Base-by-base conservation (phyloP, 2,329 filamentous ascomycete genomes). In the Phialocephala subalpina region DNA sequence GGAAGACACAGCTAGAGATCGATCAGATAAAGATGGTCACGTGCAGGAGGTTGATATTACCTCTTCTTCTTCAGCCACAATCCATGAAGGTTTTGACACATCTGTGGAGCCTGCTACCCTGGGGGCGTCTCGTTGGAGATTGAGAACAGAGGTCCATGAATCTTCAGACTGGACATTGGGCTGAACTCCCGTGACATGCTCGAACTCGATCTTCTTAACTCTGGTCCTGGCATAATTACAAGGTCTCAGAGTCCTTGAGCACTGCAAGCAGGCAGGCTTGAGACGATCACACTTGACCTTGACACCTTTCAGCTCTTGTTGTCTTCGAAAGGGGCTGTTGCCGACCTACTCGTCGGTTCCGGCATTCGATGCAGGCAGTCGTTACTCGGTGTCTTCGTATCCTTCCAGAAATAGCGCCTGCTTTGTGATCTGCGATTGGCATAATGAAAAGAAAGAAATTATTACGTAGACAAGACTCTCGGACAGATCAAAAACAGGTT, bases 201-300 rank as follows among this genome's bases (percentile, higher is more conserved):
- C 20, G 18, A 60, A 52, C 16, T 22, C 42, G 29, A 52, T 18
- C 29, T 20, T 52, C 25, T 25, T 29, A 5, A 6, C 20, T 33
- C n/a, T 29, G 5, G 12, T 42, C 35, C 29, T 42, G 40, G 8
- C 11, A 25, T 60, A 49, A 4, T 33, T 33, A 25, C 58, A 60
- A 20, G 42, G 29, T 20, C 40, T 52, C 20, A 12, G 18, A n/a
- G 16, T 18, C 18, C 35, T 52, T 29, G 3, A 11, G n/a, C 58
- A 60, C 40, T 60, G 58, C 18, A 40, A 35, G n/a, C 42, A 60
- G 22, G 22, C 18, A 27, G 58, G 42, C 12, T 25, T 27, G 20
- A 60, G 29, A n/a, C 58, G 58, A 49, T 60, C 42, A n/a, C 42
- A 60, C 33, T 52, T 60, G 5, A 60, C 42, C 58, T 60, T 58